phyloP scores from a whole-genome alignment of 140 eudicot species.

The Oenanthe javanica region DNA sequence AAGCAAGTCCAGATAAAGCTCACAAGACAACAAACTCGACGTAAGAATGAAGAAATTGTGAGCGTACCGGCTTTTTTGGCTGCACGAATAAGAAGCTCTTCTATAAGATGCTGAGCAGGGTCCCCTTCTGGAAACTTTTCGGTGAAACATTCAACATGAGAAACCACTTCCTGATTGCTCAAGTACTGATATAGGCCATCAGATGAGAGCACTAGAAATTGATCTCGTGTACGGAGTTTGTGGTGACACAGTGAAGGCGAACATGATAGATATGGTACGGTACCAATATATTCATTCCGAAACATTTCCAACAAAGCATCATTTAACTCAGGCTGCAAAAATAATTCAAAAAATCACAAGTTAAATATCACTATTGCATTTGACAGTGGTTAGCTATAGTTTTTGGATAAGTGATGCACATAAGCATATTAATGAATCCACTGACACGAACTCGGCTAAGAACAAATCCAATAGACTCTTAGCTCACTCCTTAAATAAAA shows the following conservation, averaged over 20 bases:
- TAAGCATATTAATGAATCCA: background rate
- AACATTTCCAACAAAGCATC: constrained; percentile 89
- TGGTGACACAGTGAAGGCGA: constrained; percentile 85
- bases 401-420: background rate
- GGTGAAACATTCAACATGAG: constrained; percentile 72
- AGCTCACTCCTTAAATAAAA: too few relatives aligned
- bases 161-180: constrained; percentile 90
- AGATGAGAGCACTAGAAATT: constrained; percentile 86
- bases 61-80: constrained; percentile 94
- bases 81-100: constrained; percentile 97
- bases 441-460: background rate
- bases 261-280: constrained; percentile 80
- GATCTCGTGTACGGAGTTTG: constrained; percentile 67
- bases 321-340: constrained; percentile 80
- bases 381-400: background rate
- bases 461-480: too few relatives aligned
- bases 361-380: background rate
- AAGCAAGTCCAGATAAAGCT: background rate
- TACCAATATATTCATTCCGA: constrained; percentile 88
- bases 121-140: constrained; percentile 95
- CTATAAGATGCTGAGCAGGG: constrained; percentile 97
- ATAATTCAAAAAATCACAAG: constrained; percentile 4
- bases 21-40: background rate
- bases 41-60: background rate
- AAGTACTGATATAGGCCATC: constrained; percentile 92